phyloP scores from a whole-genome alignment of 78 protist species.

The Mantamonas sphyraenae region DNA sequence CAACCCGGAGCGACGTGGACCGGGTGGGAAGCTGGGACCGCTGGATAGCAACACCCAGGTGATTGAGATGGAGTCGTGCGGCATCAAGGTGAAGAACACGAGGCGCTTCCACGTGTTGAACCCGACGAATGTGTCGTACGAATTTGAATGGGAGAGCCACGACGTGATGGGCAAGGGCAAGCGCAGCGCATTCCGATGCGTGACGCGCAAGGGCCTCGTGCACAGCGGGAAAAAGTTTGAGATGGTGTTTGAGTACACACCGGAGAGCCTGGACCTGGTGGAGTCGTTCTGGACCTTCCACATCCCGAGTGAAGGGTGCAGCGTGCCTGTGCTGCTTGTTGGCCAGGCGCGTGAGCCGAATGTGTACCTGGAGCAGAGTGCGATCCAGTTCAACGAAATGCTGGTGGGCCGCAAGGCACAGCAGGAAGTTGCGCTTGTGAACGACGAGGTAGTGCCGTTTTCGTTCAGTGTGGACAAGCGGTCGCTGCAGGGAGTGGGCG shows the following conservation, averaged over 20 bases:
- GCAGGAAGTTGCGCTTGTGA: conserved; percentile 30
- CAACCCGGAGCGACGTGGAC: conserved; percentile 34
- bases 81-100: conserved; percentile 50
- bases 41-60: conserved; percentile 38
- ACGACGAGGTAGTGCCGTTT: conserved; percentile 54
- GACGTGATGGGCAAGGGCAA: not conserved
- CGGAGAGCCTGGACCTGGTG: conserved; percentile 18
- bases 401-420: conserved; percentile 24
- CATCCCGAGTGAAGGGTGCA: conserved; percentile 27
- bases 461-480: conserved; percentile 35
- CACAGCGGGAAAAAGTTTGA: conserved; percentile 54
- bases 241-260: conserved; percentile 58
- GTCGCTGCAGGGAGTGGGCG: not conserved
- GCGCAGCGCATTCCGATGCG: conserved; percentile 27
- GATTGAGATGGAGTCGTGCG: conserved; percentile 54
- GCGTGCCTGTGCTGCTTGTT: conserved; percentile 52
- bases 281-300: conserved; percentile 66
- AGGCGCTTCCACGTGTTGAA: conserved; percentile 54
- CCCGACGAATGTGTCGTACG: conserved; percentile 58
- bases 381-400: conserved; percentile 37
- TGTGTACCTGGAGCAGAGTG: conserved; percentile 33
- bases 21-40: conserved; percentile 22
- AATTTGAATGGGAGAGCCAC: conserved; percentile 50
- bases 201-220: conserved; percentile 28
- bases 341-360: conserved; percentile 65